These are phyloP conservation scores for Lentinula lateritia DNA, from an alignment of 768 basidiomycete genomes.

Conservation along the genomic window DNA sequence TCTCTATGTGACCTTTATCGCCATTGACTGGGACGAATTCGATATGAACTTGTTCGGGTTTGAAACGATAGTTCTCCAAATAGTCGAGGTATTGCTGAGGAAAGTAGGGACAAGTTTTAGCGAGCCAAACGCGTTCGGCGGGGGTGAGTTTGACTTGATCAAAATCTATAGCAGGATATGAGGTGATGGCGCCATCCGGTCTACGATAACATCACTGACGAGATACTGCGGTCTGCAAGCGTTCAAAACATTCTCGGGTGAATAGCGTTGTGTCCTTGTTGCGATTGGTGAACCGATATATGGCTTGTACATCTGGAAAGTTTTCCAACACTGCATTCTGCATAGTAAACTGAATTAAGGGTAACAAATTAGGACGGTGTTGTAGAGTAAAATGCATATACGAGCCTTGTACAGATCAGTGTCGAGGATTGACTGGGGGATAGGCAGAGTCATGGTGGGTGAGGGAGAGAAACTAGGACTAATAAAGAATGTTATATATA, in stretches of 20 bases:
- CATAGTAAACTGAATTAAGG: constrained; percentile 71
- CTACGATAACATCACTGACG: constrained; percentile 31
- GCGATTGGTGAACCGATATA: constrained; percentile 81
- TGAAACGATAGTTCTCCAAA: constrained; percentile 63
- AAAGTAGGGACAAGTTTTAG: constrained; percentile 69
- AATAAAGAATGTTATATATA: neutral
- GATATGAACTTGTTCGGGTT: constrained; percentile 67
- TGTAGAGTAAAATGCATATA: neutral
- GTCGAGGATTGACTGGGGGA: constrained; percentile 68
- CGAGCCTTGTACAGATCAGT: constrained; percentile 91
- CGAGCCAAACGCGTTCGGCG: constrained; percentile 66
- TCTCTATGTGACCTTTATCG: constrained; percentile 58
- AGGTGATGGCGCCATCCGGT: constrained; percentile 3
- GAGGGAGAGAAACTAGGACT: neutral
- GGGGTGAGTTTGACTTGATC: constrained; percentile 50
- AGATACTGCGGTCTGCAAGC: constrained; percentile 48
- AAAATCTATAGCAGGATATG: constrained; percentile 49
- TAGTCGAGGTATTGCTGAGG: constrained; percentile 68
- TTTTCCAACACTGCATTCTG: constrained; percentile 83
- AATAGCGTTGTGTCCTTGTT: constrained; percentile 53
- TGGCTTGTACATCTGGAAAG: constrained; percentile 66
- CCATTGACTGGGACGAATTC: constrained; percentile 57
- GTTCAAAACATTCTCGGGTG: constrained; percentile 57
- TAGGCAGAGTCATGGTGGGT: neutral
- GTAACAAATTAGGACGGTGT: no score